Percentiles rank a stretch among this genome's conserved stretches.
phyloP scores from a whole-genome alignment of 352 stramenopile species.

The Globisporangium yorkense region DNA sequence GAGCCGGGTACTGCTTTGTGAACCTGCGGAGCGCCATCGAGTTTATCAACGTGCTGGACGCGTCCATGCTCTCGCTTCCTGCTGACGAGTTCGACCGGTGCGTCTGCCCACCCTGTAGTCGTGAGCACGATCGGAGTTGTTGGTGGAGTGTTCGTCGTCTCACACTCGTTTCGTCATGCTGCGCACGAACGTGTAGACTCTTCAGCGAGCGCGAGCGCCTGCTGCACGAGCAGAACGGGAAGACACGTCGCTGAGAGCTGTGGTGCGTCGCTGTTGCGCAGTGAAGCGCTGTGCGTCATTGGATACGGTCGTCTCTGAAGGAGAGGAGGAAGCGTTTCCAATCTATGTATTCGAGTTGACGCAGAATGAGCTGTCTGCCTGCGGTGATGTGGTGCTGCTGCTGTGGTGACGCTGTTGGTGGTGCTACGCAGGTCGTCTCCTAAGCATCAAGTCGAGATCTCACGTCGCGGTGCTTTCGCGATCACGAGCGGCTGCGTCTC shows the following conservation, averaged over 20 bases:
- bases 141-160: background rate
- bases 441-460: background rate
- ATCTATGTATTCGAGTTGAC: constrained; percentile 1
- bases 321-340: background rate
- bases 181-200: constrained; percentile 11
- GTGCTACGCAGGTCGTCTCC: background rate
- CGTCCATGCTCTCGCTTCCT: constrained; percentile 77
- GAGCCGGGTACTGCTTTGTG: constrained; percentile 89
- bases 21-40: constrained; percentile 89
- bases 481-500: constrained; percentile 12
- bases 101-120: background rate
- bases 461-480: background rate
- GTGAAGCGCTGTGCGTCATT: background rate
- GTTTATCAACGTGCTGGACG: constrained; percentile 86
- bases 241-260: background rate
- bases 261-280: background rate
- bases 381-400: background rate
- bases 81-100: constrained; percentile 76
- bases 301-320: background rate
- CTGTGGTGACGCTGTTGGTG: background rate
- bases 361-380: background rate
- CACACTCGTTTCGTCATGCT: background rate
- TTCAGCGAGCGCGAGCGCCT: constrained; percentile 33
- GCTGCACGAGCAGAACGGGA: constrained; percentile 10
- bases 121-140: too few relatives aligned